Evolutionary conservation across 2,329 filamentous ascomycete species (phyloP), one percentile per base, ranked within the genome.

Genomic region (Myotisia sp.): DNA sequence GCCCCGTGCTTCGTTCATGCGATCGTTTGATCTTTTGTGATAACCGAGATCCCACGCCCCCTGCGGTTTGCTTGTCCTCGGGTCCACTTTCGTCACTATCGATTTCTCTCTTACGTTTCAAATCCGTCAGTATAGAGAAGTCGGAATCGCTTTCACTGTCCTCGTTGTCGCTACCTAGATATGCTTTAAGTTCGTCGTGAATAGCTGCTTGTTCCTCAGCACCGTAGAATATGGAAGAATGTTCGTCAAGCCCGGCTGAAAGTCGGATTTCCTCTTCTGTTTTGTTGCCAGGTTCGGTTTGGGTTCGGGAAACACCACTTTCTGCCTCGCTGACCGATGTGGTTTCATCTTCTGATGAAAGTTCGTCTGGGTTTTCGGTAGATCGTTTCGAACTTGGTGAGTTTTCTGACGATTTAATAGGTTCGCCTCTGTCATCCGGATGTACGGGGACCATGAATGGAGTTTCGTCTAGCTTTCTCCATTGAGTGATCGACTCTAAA

Each of bases 371-470:
- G n/a, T 37, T 37, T 24, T 36, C 32, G n/a, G n/a, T n/a, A n/a
- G n/a, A n/a, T n/a, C n/a, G n/a, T 9, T 23, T 10, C 6, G 18
- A 27, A 13, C 48, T 53, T 20, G 56, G 54, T 2, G 54, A 56
- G 19, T 37, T 42, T 19, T 41, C 44, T 6, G 43, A 43, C 19
- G 45, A 41, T 10, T 20, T 29, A 9, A 58, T 53, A 9, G 55
- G 58, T 32, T 60, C 55, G 3, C 58, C 58, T 9, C 71, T 65
- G 45, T 84, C 79, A 12, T 76, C 71, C 0, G 79, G 74, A 33
- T 84, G 76, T 2, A 85, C 68, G n/a, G 78, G 67, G 29, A 92
- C 68, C n/a, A 80, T 63, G 49, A 87, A 93, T 0, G 79, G 76
- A 2, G 67, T 67, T 53, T 94, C 86, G 37, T 90, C 76, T 7